Base-by-base conservation (phyloP, 164 flowering plant genomes). In the Vitis rupestris region DNA sequence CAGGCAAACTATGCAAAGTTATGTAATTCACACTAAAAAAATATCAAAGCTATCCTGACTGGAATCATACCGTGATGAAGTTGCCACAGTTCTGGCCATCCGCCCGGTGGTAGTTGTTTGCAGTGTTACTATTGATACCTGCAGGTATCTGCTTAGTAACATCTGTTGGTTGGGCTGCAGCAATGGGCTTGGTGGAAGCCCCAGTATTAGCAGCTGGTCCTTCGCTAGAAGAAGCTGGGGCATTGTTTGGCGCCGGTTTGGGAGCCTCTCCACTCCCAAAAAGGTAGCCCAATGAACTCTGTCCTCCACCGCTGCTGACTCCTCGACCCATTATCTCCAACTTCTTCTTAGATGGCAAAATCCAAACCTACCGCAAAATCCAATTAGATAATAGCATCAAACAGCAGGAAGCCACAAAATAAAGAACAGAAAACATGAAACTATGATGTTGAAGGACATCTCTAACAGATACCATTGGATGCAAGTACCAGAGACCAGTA, bases 241-340 rank as follows among this genome's bases (percentile, higher is more conserved):
- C 7, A 6, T 37, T 37, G 44, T 37, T 37, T 3, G 44, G 44
- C 7, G 44, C 44, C 1, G 84, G 78, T 61, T 84, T 85, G 51
- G 90, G 94, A 47, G 86, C 88, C 76, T 89, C 93, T 67, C 87
- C 91, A 75, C 76, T 77, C 3, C 94, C 89, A 78, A 89, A 89
- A 48, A 89, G 80, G 79, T 89, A 89, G 19, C 89, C 90, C 80
- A 89, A 70, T 47, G 94, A 89, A 74, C 92, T 89, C 82, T 89
- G 94, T 23, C 94, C 94, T n/a, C 94, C 94, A 68, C 94, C 94
- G 11, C 82, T 69, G 80, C 94, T 89, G 30, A 83, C 89, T 75
- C 94, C 94, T 70, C 94, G 94, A 67, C 88, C 87, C 94, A 89
- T 89, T 23, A n/a, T 78, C 64, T 59, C 66, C 51, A 1, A n/a